Base-by-base conservation (phyloP, 306 rosid species). In the Cyamopsis tetragonoloba region DNA sequence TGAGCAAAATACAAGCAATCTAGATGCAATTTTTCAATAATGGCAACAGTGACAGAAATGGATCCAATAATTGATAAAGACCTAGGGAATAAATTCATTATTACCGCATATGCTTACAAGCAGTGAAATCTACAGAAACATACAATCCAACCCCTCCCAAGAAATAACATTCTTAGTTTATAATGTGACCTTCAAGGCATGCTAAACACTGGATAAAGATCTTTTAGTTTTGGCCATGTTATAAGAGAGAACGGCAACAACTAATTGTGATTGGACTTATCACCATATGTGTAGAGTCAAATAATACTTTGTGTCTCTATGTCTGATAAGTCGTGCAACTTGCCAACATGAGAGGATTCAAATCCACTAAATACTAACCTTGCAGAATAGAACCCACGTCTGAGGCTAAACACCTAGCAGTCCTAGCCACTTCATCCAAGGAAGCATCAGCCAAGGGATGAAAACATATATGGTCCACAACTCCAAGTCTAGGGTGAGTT, bases 401-500 rank as follows among this genome's bases (percentile, higher is more conserved):
- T 7, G 37, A 66, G 0, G 92, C 96, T 47, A 90, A 76, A 66
- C 70, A 77, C 53, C 77, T 83, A 31, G 96, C 99, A 66, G 77
- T 42, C 19, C 28, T 28, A 73, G 97, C 89, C 26, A 84, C 76
- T 20, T 89, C 88, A 20, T 61, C 86, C 79, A 93, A 79, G 1
- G 91, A 84, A 72, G 98, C 80, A 58, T 56, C 55, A 4, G 71
- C 79, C 78, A 89, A 50, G 12, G 96, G 98, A 53, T 89, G 96
- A 76, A 88, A 87, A 85, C 98, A 89, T 6, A 86, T 84, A 38
- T 87, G 98, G 73, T 93, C 99, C 15, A 88, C 95, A 66, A 86
- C 91, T 18, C 97, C 99, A 2, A 90, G 86, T 24, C 97, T 81
- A 13, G 97, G 99, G 77, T 90, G 99, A 78, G 90, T 86, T 59